These are phyloP conservation scores for Linnemannia hyalina DNA, from an alignment of 192 early-diverging fungal genomes.

Conservation along the genomic window DNA sequence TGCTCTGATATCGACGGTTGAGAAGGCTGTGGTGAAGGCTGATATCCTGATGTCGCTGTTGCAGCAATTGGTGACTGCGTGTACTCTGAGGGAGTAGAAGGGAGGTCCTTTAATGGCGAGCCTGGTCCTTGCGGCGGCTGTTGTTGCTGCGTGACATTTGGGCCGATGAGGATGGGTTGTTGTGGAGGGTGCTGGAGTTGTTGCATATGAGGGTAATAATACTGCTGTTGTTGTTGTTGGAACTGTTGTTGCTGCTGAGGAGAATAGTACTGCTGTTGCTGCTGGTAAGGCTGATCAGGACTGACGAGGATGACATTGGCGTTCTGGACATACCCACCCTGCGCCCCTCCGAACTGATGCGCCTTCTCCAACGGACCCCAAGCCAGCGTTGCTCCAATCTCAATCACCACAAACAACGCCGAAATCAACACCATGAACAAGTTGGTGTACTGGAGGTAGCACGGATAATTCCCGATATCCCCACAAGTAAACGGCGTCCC, in stretches of 20 bases:
- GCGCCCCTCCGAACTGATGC: neutral
- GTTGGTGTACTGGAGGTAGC: neutral
- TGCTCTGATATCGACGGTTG: neutral
- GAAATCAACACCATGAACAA: neutral
- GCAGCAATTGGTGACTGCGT: neutral
- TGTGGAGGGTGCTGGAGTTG: neutral
- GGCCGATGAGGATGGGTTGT: neutral
- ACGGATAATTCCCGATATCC: neutral
- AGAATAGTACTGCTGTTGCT: neutral
- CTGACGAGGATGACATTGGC: constrained; percentile 12
- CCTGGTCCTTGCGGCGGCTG: neutral
- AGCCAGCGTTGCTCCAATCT: neutral
- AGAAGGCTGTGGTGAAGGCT: neutral
- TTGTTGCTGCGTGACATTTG: neutral
- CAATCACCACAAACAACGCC: neutral
- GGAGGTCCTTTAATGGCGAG: neutral
- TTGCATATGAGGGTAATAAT: neutral
- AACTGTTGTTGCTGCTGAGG: neutral
- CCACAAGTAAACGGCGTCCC: neutral
- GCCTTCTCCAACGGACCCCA: neutral
- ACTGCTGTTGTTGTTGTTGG: neutral
- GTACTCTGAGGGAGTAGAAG: neutral
- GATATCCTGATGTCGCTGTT: neutral
- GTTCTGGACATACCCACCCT: neutral
- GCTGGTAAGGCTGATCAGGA: constrained; percentile 10